These are phyloP conservation scores for Erigeron philadelphicus DNA, from an alignment of 140 eudicot species.

Conservation along the genomic window DNA sequence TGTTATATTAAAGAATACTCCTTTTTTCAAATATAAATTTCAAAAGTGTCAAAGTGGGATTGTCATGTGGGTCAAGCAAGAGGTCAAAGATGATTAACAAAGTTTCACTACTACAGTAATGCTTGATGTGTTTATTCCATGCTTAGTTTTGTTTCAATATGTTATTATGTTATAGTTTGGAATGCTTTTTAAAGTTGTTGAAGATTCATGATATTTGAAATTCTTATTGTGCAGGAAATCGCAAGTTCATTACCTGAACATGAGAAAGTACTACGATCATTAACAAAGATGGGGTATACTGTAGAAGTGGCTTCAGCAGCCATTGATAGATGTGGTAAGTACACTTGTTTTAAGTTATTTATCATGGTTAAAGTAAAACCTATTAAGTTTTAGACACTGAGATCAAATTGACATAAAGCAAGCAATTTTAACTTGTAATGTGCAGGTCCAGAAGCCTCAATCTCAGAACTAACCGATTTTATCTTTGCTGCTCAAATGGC, in stretches of 20 bases:
- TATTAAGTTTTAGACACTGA: not conserved
- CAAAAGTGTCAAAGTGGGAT: not conserved
- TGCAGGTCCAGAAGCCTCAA: constrained; percentile 69
- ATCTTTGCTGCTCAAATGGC: constrained; percentile 83
- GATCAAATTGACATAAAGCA: constrained; percentile 6
- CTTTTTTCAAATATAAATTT: not conserved
- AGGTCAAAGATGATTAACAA: not conserved
- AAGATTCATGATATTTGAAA: constrained; percentile 14
- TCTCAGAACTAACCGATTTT: constrained; percentile 59
- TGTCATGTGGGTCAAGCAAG: not conserved
- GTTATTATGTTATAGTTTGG: not conserved
- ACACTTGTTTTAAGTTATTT: not conserved
- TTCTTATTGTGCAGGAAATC: constrained; percentile 39
- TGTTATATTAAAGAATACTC: not conserved
- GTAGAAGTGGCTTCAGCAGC: constrained; percentile 69
- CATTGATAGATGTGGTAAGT: constrained; percentile 76
- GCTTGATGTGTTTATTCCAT: not conserved
- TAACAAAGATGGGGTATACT: constrained; percentile 63
- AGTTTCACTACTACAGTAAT: not conserved
- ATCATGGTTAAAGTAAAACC: not conserved
- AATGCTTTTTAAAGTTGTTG: not conserved
- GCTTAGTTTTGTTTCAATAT: constrained; percentile 1
- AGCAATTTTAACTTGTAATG: not conserved
- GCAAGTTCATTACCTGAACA: constrained; percentile 32
- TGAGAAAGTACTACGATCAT: constrained; percentile 37